Evolutionary conservation across 164 flowering plant species (phyloP).

Genomic region (Chimonanthus praecox): DNA sequence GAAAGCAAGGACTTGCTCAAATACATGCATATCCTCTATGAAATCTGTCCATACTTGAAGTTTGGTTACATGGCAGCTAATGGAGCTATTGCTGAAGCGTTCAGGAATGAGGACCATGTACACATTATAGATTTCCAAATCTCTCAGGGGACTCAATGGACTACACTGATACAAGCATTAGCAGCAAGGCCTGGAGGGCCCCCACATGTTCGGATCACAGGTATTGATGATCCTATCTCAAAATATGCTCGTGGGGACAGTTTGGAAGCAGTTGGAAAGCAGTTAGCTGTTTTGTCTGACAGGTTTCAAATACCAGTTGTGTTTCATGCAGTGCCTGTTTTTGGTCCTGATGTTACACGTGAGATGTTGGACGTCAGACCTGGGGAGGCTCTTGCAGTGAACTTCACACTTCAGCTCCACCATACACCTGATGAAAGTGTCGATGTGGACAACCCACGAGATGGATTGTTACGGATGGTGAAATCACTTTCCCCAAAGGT

Average conservation of each 20-base stretch:
- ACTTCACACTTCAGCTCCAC: constrained; percentile 71
- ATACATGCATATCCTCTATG: constrained; percentile 68
- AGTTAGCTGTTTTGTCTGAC: constrained; percentile 47
- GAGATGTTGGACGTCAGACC: constrained; percentile 61
- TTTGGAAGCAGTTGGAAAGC: constrained; percentile 44
- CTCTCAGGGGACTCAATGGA: constrained; percentile 77
- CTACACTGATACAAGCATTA: constrained; percentile 67
- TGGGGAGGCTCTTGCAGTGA: constrained; percentile 75
- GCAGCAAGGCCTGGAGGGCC: constrained; percentile 81
- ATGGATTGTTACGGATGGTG: constrained; percentile 61
- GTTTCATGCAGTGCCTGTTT: constrained; percentile 58
- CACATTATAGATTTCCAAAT: constrained; percentile 82
- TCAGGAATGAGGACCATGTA: constrained; percentile 51
- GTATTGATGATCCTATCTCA: constrained; percentile 68
- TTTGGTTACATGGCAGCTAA: constrained; percentile 91
- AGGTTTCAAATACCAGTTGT: constrained; percentile 55
- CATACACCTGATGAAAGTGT: constrained; percentile 82
- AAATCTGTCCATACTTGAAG: constrained; percentile 77
- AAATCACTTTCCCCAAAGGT: constrained; percentile 66
- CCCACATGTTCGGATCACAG: constrained; percentile 69
- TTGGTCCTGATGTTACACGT: constrained; percentile 36
- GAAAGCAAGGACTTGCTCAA: constrained; percentile 60
- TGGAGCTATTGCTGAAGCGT: constrained; percentile 84
- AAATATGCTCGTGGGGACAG: constrained; percentile 66
- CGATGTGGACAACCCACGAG: constrained; percentile 64